phyloP scores from a whole-genome alignment of 805 yeast genomes.

The Suhomyces pyralidae region DNA sequence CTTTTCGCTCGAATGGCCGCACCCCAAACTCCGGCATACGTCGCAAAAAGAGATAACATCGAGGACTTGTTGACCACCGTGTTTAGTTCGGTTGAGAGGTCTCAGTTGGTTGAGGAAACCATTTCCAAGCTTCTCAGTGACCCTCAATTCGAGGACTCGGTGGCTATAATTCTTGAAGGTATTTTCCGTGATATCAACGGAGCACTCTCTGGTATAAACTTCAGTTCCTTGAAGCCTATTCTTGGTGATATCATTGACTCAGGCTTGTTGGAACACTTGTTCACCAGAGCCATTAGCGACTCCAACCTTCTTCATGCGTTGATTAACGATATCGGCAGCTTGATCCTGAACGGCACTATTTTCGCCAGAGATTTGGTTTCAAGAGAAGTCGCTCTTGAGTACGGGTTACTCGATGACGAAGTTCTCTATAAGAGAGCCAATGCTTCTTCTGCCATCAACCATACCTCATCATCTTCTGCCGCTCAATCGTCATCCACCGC shows the following conservation, averaged over 20 bases:
- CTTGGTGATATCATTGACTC: conserved; percentile 19
- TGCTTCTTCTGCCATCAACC: not conserved
- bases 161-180: conserved; percentile 21
- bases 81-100: conserved; percentile 24
- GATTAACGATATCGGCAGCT: conserved; percentile 17
- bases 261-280: conserved; percentile 21
- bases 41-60: conserved; percentile 26
- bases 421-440: not conserved
- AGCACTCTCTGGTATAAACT: conserved; percentile 13
- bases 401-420: not conserved
- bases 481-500: not conserved
- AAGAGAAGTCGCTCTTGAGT: not conserved
- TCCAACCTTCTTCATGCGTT: conserved; percentile 19
- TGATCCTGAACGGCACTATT: conserved; percentile 16
- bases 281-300: conserved; percentile 23
- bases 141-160: conserved; percentile 21
- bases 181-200: conserved; percentile 20
- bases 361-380: conserved; percentile 5
- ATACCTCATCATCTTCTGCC: not conserved
- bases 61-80: conserved; percentile 29
- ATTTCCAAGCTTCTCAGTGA: conserved; percentile 20
- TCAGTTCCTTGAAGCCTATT: conserved; percentile 17
- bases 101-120: conserved; percentile 25
- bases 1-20: not conserved
- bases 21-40: not conserved